Evolutionary conservation across 331 rosid genomes (phyloP), one percentile per base, ranked within the genome.

Genomic region (Malus hybrid): DNA sequence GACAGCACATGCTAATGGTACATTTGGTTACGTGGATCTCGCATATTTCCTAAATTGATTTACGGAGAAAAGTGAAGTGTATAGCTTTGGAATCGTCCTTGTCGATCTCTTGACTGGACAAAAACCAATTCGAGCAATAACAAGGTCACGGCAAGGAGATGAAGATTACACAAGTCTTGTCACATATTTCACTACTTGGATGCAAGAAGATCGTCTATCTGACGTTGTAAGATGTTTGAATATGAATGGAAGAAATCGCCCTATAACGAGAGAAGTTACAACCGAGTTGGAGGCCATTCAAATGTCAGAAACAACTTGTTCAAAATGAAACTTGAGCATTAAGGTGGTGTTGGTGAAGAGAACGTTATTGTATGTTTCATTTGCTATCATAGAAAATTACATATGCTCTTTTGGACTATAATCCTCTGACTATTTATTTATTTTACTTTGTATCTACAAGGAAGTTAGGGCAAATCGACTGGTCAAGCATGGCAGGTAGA

Each of bases 41-140:
- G 78, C 50, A 8, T 81, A 76, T 4, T 77, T 77, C 4, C 84
- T 78, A 13, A 71, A 66, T 18, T 62, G 71, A 56, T 80, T 80
- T 33, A 56, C 77, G 1, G 84, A 80, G 2, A 72, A 68, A 16
- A 78, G 74, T 70, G 79, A 80, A 0, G 83, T 74, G 9, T 80
- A 80, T 26, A 80, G 76, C 75, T 80, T 68, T 34, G 81, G 84
- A 6, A 77, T 80, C 5, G 74, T 76, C 6, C 75, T 81, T 9
- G 75, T 66, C 6, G 75, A 76, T 71, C 78, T 81, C 10, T 28
- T 81, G 28, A 81, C 84, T 0, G 78, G 81, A 8, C 16, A 72
- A 24, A 72, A 46, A 6, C 82, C 63, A 18, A 42, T 62, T 7
- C 7, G 0, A 32, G 6, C 66, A 62, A 52, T 36, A 20, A 20